Conservation (phyloP, 2,329 filamentous ascomycete species). For the Fusarium sp. region DNA sequence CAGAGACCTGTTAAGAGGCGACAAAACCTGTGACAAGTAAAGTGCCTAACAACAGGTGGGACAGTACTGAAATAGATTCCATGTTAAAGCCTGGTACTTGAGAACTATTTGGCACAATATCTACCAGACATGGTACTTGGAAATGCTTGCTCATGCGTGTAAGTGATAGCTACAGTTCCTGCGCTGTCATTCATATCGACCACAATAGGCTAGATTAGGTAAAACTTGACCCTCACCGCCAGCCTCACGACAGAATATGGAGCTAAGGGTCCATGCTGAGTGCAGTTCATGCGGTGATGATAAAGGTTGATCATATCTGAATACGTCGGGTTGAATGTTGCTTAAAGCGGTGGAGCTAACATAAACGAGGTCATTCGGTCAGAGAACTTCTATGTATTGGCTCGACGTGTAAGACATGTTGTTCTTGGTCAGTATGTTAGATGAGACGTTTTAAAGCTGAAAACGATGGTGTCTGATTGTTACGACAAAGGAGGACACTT, state of each 20-base stretch:
- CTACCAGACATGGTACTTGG: not conserved
- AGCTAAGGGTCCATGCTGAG: conserved; percentile 15
- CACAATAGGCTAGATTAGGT: not conserved
- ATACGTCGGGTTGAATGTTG: not conserved
- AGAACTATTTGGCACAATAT: not conserved
- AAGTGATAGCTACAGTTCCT: conserved; percentile 6
- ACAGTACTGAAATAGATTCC: not conserved
- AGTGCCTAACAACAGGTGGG: not conserved
- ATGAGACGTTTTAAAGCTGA: conserved; percentile 5
- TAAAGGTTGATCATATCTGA: conserved; percentile 25
- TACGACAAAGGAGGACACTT: not conserved
- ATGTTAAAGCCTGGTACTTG: not conserved
- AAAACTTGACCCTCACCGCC: conserved; percentile 15
- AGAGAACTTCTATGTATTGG: not conserved
- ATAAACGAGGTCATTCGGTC: conserved; percentile 13
- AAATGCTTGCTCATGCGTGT: conserved; percentile 12
- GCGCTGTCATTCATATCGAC: conserved; percentile 2
- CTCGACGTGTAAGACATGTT: conserved; percentile 4
- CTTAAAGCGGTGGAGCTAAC: conserved; percentile 12
- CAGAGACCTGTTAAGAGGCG: not conserved
- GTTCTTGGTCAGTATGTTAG: conserved; percentile 5
- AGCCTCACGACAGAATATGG: conserved; percentile 1
- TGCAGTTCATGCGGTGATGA: conserved; percentile 21
- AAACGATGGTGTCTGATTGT: not conserved
- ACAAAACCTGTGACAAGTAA: not conserved